A percentile compares a stretch with the other conserved stretches of the same genome.
phyloP scores from a whole-genome alignment of 441 rosid species.

The Aquilaria agallochum region DNA sequence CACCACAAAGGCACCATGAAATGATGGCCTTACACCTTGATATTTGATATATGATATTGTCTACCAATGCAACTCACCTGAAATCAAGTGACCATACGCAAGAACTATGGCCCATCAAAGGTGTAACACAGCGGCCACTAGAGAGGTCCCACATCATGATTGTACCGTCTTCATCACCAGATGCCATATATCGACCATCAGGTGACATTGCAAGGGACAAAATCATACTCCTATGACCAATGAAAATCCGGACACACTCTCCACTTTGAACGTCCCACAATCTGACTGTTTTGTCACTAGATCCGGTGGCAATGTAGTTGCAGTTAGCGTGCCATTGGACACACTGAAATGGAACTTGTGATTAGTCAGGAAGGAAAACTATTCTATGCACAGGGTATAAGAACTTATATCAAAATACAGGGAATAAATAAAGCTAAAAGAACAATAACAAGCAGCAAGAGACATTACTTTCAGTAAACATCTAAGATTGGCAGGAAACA shows the following conservation, averaged over 20 bases:
- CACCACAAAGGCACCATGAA: neutral
- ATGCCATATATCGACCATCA: conserved; percentile 94
- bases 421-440: too few species aligned
- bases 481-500: too few species aligned
- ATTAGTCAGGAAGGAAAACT: neutral
- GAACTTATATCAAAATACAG: too few species aligned
- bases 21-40: neutral
- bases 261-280: conserved; percentile 96
- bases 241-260: conserved; percentile 84
- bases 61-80: conserved; percentile 44
- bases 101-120: conserved; percentile 90
- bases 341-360: conserved; percentile 53
- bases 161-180: conserved; percentile 96
- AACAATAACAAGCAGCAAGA: too few species aligned
- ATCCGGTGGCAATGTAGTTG: conserved; percentile 94
- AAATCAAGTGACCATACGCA: conserved; percentile 91
- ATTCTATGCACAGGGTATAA: too few species aligned
- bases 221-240: conserved; percentile 96
- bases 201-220: conserved; percentile 92
- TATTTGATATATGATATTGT: too few species aligned
- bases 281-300: conserved; percentile 91
- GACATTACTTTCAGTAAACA: too few species aligned
- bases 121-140: conserved; percentile 84
- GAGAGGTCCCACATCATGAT: conserved; percentile 99
- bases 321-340: conserved; percentile 98